A percentile compares a stretch with the other conserved stretches of the same genome.
These are phyloP conservation scores for Acephala macrosclerotiorum DNA, from an alignment of 2,329 filamentous ascomycete genomes.

Conservation along the genomic window DNA sequence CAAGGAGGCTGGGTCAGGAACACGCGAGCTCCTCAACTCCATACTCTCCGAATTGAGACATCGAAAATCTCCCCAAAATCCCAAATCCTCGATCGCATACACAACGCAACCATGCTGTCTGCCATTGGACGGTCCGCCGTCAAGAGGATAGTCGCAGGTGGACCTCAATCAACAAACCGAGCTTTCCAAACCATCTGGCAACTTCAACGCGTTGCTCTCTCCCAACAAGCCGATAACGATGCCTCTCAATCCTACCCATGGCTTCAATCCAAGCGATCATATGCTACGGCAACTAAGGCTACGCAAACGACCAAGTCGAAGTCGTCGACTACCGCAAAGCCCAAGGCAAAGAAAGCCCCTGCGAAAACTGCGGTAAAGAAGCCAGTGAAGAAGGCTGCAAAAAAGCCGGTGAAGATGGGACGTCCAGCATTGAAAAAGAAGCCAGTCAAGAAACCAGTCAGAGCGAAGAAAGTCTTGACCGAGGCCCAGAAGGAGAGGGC, in stretches of 20 bases:
- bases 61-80: constrained; percentile 11
- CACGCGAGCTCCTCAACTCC: constrained; percentile 18
- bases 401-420: constrained; percentile 34
- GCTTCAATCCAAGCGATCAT: constrained; percentile 28
- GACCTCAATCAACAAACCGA: constrained; percentile 38
- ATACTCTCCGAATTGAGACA: constrained; percentile 20
- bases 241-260: constrained; percentile 22
- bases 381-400: constrained; percentile 39
- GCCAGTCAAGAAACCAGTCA: constrained; percentile 32
- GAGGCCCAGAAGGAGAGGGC: constrained; percentile 34
- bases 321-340: constrained; percentile 36
- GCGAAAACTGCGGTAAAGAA: constrained; percentile 35
- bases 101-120: constrained; percentile 41
- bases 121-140: constrained; percentile 43
- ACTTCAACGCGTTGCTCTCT: constrained; percentile 36
- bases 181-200: constrained; percentile 35
- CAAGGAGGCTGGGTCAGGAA: constrained; percentile 31
- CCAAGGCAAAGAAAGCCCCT: constrained; percentile 28
- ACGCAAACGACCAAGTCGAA: constrained; percentile 28
- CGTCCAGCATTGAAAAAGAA: constrained; percentile 34
- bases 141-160: constrained; percentile 36
- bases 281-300: constrained; percentile 39
- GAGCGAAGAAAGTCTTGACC: constrained; percentile 36
- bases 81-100: constrained; percentile 13
- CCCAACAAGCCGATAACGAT: constrained; percentile 26